These are phyloP conservation scores for Didymella exigua DNA, from an alignment of 2,329 filamentous ascomycete species.

Conservation along the genomic window DNA sequence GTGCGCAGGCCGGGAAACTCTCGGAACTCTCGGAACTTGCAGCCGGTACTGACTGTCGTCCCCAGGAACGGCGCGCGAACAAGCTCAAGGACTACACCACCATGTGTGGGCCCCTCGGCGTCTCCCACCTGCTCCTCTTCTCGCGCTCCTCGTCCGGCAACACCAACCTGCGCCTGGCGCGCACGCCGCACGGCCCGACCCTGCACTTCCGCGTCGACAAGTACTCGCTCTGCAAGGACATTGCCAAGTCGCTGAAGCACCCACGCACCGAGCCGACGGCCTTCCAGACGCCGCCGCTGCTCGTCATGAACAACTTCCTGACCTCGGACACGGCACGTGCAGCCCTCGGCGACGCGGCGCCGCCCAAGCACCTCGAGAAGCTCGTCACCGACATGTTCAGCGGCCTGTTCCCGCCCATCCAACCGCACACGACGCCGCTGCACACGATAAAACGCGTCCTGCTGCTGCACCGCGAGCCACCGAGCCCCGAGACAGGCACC, in stretches of 20 bases:
- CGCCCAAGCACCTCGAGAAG: conserved; percentile 93
- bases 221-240: conserved; percentile 92
- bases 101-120: conserved; percentile 93
- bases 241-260: conserved; percentile 80
- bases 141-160: conserved; percentile 89
- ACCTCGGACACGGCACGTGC: conserved; percentile 58
- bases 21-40: not conserved
- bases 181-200: conserved; percentile 89
- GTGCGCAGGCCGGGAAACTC: conserved; percentile 50
- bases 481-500: conserved; percentile 51
- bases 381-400: conserved; percentile 94
- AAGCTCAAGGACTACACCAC: conserved; percentile 88
- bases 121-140: conserved; percentile 91
- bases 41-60: not conserved
- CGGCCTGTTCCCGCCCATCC: conserved; percentile 93
- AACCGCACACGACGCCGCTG: conserved; percentile 85
- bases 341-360: conserved; percentile 58
- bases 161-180: conserved; percentile 85
- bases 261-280: conserved; percentile 80
- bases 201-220: conserved; percentile 93
- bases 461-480: conserved; percentile 80
- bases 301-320: conserved; percentile 98
- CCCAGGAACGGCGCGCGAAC: conserved; percentile 80
- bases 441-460: conserved; percentile 92
- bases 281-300: conserved; percentile 81